phyloP scores from a whole-genome alignment of 305 asterid species.

The Salvia sclarea region DNA sequence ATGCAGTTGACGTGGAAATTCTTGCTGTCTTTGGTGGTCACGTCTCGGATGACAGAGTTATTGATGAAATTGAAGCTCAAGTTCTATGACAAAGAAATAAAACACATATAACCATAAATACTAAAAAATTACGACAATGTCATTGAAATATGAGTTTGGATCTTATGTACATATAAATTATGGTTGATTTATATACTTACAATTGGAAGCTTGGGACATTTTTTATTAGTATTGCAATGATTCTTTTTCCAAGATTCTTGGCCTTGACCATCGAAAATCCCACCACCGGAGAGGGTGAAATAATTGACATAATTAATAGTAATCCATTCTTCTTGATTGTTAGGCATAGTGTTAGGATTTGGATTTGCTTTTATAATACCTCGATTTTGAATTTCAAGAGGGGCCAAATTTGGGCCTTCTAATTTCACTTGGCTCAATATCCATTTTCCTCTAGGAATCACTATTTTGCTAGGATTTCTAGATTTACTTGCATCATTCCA shows the following conservation, averaged over 20 bases:
- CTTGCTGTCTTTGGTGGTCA: constrained; percentile 43
- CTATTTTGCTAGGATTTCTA: not conserved
- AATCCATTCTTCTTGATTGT: constrained; percentile 35
- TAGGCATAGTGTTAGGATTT: constrained; percentile 25
- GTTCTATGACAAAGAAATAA: no score
- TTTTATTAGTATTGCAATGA: constrained; percentile 28
- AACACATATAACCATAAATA: no score
- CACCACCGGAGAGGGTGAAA: constrained; percentile 44
- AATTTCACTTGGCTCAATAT: constrained; percentile 24
- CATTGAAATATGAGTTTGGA: no score
- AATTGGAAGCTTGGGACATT: constrained; percentile 31
- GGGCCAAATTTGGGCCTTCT: constrained; percentile 38
- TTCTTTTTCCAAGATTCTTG: constrained; percentile 35
- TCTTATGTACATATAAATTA: no score
- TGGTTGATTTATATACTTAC: constrained; percentile 31
- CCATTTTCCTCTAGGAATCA: constrained; percentile 34
- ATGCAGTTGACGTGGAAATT: constrained; percentile 27
- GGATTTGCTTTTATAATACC: constrained; percentile 41
- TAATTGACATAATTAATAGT: constrained; percentile 29
- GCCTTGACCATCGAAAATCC: constrained; percentile 46
- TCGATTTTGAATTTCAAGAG: constrained; percentile 37
- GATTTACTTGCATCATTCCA: constrained; percentile 35
- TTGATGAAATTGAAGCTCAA: constrained; percentile 48
- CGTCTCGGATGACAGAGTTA: constrained; percentile 34
- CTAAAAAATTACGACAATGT: no score